phyloP scores from a whole-genome alignment of 148 eudicot species.

The Diospyros kaki region DNA sequence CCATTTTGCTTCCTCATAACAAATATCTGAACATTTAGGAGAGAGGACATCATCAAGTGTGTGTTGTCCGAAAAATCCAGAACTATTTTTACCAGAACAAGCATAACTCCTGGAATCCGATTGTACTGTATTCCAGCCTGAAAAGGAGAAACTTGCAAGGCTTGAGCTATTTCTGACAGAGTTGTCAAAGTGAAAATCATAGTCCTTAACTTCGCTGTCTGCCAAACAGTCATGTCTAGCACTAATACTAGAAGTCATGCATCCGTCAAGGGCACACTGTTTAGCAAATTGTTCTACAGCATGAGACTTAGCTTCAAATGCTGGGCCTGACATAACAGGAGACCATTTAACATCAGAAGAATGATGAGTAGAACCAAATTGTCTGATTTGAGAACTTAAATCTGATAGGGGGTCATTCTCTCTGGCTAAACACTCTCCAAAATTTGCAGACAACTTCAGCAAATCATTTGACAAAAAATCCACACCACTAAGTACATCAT shows the following conservation, averaged over 20 bases:
- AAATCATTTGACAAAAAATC: slow-evolving; percentile 15
- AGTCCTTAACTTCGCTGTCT: slow-evolving; percentile 26
- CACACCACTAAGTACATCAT: slow-evolving; percentile 20
- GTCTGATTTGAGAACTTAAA: slow-evolving; percentile 7
- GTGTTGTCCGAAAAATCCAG: slow-evolving; percentile 16
- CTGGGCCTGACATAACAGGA: slow-evolving; percentile 30
- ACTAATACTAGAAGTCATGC: slow-evolving; percentile 17
- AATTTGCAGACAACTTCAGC: slow-evolving; percentile 13
- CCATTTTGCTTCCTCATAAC: slow-evolving; percentile 24
- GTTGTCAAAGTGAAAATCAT: slow-evolving; percentile 11
- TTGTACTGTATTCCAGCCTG: slow-evolving; percentile 13
- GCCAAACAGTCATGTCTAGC: slow-evolving; percentile 19
- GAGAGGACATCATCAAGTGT: slow-evolving; percentile 22
- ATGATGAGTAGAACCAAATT: slow-evolving; percentile 19
- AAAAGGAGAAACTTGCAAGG: slow-evolving; percentile 17
- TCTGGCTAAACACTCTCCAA: slow-evolving; percentile 9
- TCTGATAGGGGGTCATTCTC: slow-evolving; percentile 20
- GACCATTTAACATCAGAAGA: slow-evolving; percentile 23
- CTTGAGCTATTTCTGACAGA: slow-evolving; percentile 16
- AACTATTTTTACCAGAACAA: slow-evolving; percentile 16
- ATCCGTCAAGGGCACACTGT: slow-evolving; percentile 24
- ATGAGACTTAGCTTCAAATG: slow-evolving; percentile 17
- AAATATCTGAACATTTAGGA: slow-evolving; percentile 20
- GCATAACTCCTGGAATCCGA: slow-evolving; percentile 14
- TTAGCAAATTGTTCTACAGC: slow-evolving; percentile 24